phyloP scores from a whole-genome alignment of 2,329 filamentous ascomycete species.

The Phoma herbarum region DNA sequence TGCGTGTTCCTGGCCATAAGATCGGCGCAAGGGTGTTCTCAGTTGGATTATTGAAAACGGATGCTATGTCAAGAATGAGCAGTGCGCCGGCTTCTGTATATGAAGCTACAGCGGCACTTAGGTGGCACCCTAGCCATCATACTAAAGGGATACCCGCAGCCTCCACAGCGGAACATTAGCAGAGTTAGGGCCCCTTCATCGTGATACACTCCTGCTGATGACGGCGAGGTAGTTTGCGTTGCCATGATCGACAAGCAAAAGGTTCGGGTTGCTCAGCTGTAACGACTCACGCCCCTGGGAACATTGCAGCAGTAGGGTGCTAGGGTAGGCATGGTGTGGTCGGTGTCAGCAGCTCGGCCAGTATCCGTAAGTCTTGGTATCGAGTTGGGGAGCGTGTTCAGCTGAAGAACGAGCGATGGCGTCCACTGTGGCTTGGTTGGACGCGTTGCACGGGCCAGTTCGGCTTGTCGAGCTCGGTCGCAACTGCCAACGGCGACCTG shows the following conservation, averaged over 20 bases:
- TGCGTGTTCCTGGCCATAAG: constrained; percentile 33
- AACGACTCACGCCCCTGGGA: constrained; percentile 42
- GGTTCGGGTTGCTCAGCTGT: constrained; percentile 47
- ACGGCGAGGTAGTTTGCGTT: constrained; percentile 25
- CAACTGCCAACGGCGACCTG: constrained; percentile 25
- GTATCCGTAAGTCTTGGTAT: constrained; percentile 34
- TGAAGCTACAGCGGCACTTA: constrained; percentile 18
- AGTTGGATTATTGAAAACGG: constrained; percentile 26
- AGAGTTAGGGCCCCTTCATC: constrained; percentile 9
- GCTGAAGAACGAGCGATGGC: constrained; percentile 45
- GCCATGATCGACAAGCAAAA: constrained; percentile 36
- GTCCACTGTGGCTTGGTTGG: constrained; percentile 40
- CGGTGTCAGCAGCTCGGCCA: constrained; percentile 36
- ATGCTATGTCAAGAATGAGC: constrained; percentile 29
- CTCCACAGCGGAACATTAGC: constrained; percentile 6
- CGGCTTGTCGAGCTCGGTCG: constrained; percentile 24
- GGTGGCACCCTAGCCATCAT: constrained; percentile 14
- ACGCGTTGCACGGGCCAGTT: constrained; percentile 4
- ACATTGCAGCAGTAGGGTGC: constrained; percentile 45
- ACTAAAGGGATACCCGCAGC: constrained; percentile 12
- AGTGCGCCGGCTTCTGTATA: constrained; percentile 19
- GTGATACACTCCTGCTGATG: constrained; percentile 19
- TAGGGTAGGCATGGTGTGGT: constrained; percentile 39
- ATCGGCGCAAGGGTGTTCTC: constrained; percentile 47
- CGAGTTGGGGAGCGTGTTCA: constrained; percentile 35